These are phyloP conservation scores for Ganoderma boninense DNA, from an alignment of 1,284 basidiomycete genomes.

Conservation along the genomic window DNA sequence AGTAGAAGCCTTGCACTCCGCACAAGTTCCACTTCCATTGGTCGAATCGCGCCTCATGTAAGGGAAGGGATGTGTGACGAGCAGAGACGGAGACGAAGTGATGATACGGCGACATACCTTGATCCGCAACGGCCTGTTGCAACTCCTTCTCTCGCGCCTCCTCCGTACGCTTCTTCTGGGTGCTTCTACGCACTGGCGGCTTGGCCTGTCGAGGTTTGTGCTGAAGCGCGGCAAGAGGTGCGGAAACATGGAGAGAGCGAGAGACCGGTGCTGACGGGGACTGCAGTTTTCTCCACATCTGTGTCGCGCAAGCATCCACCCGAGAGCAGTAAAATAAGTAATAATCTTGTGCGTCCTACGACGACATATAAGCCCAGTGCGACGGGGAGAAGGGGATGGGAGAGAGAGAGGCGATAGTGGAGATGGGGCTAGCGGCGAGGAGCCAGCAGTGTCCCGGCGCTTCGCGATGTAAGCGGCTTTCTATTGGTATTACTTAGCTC, in stretches of 20 bases:
- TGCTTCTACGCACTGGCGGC: neutral
- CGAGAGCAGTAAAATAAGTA: neutral
- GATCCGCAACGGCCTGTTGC: conserved; percentile 3
- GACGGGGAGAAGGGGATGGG: neutral
- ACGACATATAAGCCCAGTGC: neutral
- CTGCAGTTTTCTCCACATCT: conserved; percentile 37
- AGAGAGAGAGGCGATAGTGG: too few relatives aligned
- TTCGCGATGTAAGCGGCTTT: neutral
- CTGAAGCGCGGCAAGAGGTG: conserved; percentile 21
- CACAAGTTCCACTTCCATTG: neutral
- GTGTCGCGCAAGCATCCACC: conserved; percentile 30
- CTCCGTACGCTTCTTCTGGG: neutral
- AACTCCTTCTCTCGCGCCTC: conserved; percentile 10
- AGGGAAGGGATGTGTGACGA: neutral
- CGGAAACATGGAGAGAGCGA: conserved; percentile 26
- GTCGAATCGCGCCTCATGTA: neutral
- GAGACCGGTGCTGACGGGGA: conserved; percentile 20
- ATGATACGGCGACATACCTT: conserved; percentile 15
- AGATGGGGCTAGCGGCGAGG: neutral
- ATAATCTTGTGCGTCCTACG: neutral
- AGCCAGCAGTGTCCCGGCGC: neutral
- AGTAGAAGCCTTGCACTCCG: too few relatives aligned
- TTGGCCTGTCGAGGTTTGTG: conserved; percentile 13
- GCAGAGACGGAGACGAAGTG: neutral
- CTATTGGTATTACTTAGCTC: too few relatives aligned